Percentiles rank a stretch among this genome's conserved stretches.
These are phyloP conservation scores for Lenzites betulinus DNA, from an alignment of 768 basidiomycete genomes.

Conservation along the genomic window DNA sequence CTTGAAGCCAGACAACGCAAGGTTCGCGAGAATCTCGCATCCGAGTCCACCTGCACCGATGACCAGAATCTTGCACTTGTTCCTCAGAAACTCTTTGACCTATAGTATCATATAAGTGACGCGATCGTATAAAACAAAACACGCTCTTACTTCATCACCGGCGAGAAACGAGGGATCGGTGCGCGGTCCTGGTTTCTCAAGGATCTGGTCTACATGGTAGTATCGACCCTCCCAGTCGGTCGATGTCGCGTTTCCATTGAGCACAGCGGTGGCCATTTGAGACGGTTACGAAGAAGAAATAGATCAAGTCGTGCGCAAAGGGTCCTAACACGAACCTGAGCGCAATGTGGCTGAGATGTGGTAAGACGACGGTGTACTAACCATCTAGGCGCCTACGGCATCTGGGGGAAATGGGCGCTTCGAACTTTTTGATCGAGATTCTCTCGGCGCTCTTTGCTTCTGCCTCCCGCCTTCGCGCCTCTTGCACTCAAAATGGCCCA, in stretches of 20 bases:
- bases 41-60: constrained; percentile 98
- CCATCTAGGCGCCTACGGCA: constrained; percentile 14
- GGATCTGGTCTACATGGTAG: constrained; percentile 81
- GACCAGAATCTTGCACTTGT: constrained; percentile 89
- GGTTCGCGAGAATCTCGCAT: constrained; percentile 95
- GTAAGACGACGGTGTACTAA: background rate
- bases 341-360: constrained; percentile 3
- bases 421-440: constrained; percentile 13
- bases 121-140: background rate
- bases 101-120: constrained; percentile 35
- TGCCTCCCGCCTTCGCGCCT: background rate
- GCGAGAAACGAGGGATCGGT: constrained; percentile 83
- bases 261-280: constrained; percentile 14
- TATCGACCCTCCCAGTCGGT: constrained; percentile 66
- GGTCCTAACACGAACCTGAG: background rate
- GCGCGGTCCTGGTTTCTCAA: constrained; percentile 85
- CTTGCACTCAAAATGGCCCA: constrained; percentile 16
- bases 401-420: constrained; percentile 15
- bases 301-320: background rate
- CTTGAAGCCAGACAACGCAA: constrained; percentile 95
- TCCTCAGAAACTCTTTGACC: constrained; percentile 87
- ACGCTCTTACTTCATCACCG: constrained; percentile 68
- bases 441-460: background rate
- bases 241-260: constrained; percentile 40
- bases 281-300: background rate